Evolutionary conservation across 2,329 filamentous ascomycete species (phyloP), one percentile per base, ranked within the genome.

Genomic region (Fusarium praegraminearum): DNA sequence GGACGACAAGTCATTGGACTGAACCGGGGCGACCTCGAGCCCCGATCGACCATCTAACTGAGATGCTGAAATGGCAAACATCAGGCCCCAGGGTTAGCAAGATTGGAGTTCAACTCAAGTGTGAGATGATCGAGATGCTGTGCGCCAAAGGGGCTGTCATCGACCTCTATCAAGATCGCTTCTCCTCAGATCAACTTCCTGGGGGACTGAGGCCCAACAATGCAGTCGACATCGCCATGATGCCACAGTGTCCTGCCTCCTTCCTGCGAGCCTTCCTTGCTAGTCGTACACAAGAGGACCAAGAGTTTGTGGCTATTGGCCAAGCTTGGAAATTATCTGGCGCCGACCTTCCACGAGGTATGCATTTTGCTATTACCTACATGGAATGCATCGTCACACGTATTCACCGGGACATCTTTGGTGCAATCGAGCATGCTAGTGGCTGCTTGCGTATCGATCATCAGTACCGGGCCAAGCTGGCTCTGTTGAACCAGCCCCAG

Each of bases 151-250:
- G 59, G 3, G 36, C 45, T n/a, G 35, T 65, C 6, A 26, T 68
- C n/a, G 65, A 69, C 16, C 50, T 68, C 4, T 35, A 65, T 12
- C 59, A 68, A 9, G 38, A 55, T 38, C 49, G 59, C 2, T 69
- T 69, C 40, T 8, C 10, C 4, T 0, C 50, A 4, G n/a, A 43
- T 20, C 7, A 16, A 9, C 11, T 18, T 4, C 3, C 6, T 8
- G 16, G 18, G 7, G 16, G 20, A 5, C 15, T 18, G 7, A 36
- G 6, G 5, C 65, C 60, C 3, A 24, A 38, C 4, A 69, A 68
- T 4, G 53, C 61, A 7, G 24, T 68, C 0, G 65, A 69, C 16
- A 58, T 69, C 11, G 59, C 65, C 12, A 54, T 68, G 43, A 46
- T 52, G 18, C 41, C 59, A 1, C 36, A 45, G 4, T 65, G 65